Conservation (phyloP, 2,329 filamentous ascomycete genomes). For the Fusarium buxicola region DNA sequence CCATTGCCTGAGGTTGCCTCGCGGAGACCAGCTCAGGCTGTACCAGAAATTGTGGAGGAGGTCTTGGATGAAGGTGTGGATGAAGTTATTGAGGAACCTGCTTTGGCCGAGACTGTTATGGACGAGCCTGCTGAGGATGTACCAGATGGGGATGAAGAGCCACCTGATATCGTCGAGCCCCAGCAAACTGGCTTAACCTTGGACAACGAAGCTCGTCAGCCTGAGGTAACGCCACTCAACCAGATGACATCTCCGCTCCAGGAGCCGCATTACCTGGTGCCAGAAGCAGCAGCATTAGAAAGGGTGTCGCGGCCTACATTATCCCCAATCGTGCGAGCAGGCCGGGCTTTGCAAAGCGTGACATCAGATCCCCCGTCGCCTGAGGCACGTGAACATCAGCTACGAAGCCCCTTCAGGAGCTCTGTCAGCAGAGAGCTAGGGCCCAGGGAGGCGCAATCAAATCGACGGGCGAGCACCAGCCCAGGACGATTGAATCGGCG, state of each 20-base stretch:
- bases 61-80: slow-evolving; percentile 22
- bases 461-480: slow-evolving; percentile 46
- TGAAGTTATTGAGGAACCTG: slow-evolving; percentile 25
- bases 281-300: slow-evolving; percentile 44
- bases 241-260: slow-evolving; percentile 54
- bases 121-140: slow-evolving; percentile 25
- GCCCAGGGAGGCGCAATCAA: slow-evolving; percentile 44
- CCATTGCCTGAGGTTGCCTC: slow-evolving; percentile 8
- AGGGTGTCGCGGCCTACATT: slow-evolving; percentile 57
- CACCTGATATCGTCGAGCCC: slow-evolving; percentile 23
- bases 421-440: slow-evolving; percentile 53
- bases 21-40: slow-evolving; percentile 5
- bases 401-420: slow-evolving; percentile 67
- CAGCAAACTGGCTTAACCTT: slow-evolving; percentile 20
- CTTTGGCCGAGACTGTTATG: slow-evolving; percentile 15
- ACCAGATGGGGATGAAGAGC: slow-evolving; percentile 14
- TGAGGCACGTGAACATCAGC: slow-evolving; percentile 60
- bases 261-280: slow-evolving; percentile 48
- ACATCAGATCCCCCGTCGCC: slow-evolving; percentile 70
- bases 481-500: slow-evolving; percentile 35
- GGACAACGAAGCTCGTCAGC: slow-evolving; percentile 24
- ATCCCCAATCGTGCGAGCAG: slow-evolving; percentile 69
- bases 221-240: slow-evolving; percentile 52
- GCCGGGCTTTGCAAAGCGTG: slow-evolving; percentile 66
- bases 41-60: slow-evolving; percentile 31